A percentile compares a stretch with the other conserved stretches of the same genome.
phyloP scores from a whole-genome alignment of 192 early-diverging fungal species.

The Thamnidium elegans region DNA sequence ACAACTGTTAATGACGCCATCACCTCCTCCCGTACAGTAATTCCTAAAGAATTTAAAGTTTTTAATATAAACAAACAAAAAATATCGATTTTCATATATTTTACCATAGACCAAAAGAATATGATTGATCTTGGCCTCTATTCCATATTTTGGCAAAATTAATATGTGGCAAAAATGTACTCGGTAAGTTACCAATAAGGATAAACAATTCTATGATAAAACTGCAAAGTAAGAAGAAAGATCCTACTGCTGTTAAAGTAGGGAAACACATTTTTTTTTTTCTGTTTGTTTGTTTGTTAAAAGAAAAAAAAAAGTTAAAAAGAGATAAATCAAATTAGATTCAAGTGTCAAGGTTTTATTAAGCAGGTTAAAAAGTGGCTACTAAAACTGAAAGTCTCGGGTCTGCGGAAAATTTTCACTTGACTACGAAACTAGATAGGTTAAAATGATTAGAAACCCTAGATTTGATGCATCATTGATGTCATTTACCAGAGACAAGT shows the following conservation, averaged over 20 bases:
- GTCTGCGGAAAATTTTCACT: too few relatives aligned
- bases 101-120: slow-evolving; percentile 18
- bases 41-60: slow-evolving; percentile 19
- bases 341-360: background rate
- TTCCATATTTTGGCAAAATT: slow-evolving; percentile 11
- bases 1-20: slow-evolving; percentile 9
- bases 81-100: background rate
- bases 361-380: too few relatives aligned
- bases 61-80: slow-evolving; percentile 1
- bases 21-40: slow-evolving; percentile 18
- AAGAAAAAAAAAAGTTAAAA: background rate
- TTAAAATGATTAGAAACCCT: too few relatives aligned
- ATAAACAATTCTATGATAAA: slow-evolving; percentile 15
- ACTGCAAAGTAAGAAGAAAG: slow-evolving; percentile 6
- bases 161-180: background rate
- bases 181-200: slow-evolving; percentile 13
- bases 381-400: too few relatives aligned
- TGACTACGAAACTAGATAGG: too few relatives aligned
- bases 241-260: slow-evolving; percentile 9
- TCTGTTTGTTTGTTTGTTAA: background rate
- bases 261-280: slow-evolving; percentile 11
- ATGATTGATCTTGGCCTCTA: background rate
- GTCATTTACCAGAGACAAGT: too few relatives aligned
- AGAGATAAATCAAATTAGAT: background rate
- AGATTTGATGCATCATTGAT: too few relatives aligned